These are phyloP conservation scores for Colletotrichum ledebouriae DNA, from an alignment of 2,329 filamentous ascomycete species.

Conservation along the genomic window DNA sequence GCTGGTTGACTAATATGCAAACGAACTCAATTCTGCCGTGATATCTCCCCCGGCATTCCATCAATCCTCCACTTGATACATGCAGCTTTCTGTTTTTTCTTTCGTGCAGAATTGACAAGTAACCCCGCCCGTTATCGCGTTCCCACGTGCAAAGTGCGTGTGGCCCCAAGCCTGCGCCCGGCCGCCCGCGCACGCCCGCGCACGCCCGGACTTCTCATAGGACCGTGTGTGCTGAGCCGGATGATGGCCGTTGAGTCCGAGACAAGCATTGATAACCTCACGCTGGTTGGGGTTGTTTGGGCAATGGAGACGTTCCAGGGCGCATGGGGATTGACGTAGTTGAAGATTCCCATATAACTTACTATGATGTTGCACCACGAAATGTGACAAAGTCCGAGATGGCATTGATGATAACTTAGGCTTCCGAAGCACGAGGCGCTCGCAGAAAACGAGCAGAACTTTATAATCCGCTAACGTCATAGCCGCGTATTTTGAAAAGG, in stretches of 20 bases:
- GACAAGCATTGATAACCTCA: background rate
- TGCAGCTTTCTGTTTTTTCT: background rate
- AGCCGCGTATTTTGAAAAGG: constrained; percentile 13
- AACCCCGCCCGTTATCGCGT: background rate
- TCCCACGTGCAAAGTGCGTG: constrained; percentile 26
- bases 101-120: constrained; percentile 1
- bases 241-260: constrained; percentile 9
- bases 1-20: constrained; percentile 20
- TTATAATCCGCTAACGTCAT: constrained; percentile 12
- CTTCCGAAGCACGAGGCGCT: constrained; percentile 2
- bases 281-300: background rate
- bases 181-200: constrained; percentile 12
- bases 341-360: background rate
- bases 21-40: constrained; percentile 19
- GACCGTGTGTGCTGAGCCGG: background rate
- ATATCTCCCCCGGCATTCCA: background rate
- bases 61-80: constrained; percentile 18
- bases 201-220: constrained; percentile 11
- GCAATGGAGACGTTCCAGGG: background rate
- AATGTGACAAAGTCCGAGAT: background rate
- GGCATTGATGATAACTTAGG: background rate
- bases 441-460: background rate
- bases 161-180: constrained; percentile 11
- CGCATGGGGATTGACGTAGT: background rate
- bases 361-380: background rate